These are phyloP conservation scores for Ulota crispa DNA, from an alignment of 225 moss, liverwort and hornwort species.

Conservation along the genomic window DNA sequence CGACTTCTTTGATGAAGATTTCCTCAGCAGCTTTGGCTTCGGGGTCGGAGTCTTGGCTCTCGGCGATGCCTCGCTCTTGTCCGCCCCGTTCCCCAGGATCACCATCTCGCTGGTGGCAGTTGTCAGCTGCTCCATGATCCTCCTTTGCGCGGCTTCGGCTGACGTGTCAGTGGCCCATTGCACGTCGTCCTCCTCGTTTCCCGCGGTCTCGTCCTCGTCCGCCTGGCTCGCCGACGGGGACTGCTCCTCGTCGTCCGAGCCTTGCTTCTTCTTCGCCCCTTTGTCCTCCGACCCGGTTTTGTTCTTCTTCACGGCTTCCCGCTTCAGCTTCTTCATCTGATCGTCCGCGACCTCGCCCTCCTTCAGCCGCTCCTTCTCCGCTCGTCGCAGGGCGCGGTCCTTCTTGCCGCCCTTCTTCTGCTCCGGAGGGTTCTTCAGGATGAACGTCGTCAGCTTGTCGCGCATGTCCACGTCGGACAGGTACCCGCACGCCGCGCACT, in stretches of 20 bases:
- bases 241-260: conserved; percentile 75
- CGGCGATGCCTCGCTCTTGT: conserved; percentile 59
- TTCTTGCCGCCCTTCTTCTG: conserved; percentile 93
- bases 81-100: conserved; percentile 51
- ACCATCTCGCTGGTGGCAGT: conserved; percentile 92
- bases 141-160: conserved; percentile 84
- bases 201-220: conserved; percentile 71
- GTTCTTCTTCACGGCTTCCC: conserved; percentile 73
- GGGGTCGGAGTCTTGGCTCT: conserved; percentile 32
- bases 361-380: conserved; percentile 93
- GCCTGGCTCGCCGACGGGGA: conserved; percentile 69
- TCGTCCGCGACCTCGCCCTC: conserved; percentile 90
- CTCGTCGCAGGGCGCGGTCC: conserved; percentile 83
- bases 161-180: conserved; percentile 94
- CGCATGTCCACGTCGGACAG: conserved; percentile 93
- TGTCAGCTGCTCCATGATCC: conserved; percentile 90
- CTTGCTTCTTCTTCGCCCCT: conserved; percentile 65
- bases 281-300: conserved; percentile 60
- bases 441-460: conserved; percentile 98
- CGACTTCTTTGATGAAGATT: conserved; percentile 69
- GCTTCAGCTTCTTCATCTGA: conserved; percentile 76
- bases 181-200: conserved; percentile 69
- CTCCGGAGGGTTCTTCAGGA: conserved; percentile 94
- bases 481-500: conserved; percentile 87
- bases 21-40: conserved; percentile 69